phyloP scores from a whole-genome alignment of 164 flowering plant species.

The Saururus chinensis region DNA sequence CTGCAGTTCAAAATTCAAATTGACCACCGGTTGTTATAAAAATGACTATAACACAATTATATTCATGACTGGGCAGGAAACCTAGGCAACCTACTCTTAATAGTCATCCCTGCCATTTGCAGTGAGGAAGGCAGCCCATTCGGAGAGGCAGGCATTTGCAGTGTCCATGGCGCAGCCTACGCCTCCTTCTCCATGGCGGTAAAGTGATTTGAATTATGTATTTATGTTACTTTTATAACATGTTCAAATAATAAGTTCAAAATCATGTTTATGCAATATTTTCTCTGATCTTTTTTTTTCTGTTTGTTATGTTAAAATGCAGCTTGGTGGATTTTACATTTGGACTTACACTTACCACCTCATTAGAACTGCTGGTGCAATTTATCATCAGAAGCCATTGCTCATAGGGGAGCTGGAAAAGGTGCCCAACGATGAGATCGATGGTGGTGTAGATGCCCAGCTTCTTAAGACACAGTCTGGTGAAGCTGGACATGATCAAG shows the following conservation, averaged over 20 bases:
- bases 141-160: slow-evolving; percentile 36
- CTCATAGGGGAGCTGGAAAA: slow-evolving; percentile 16
- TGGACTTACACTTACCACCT: slow-evolving; percentile 83
- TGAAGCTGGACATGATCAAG: neutral
- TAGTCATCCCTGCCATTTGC: slow-evolving; percentile 79
- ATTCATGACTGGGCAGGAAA: slow-evolving; percentile 39
- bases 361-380: slow-evolving; percentile 30
- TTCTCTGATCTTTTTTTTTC: neutral
- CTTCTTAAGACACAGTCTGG: slow-evolving; percentile 34
- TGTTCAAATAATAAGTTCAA: neutral
- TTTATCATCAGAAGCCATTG: slow-evolving; percentile 17
- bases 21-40: neutral
- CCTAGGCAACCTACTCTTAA: slow-evolving; percentile 70
- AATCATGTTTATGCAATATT: neutral
- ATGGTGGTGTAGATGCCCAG: slow-evolving; percentile 23
- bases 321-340: slow-evolving; percentile 88
- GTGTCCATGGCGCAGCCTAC: slow-evolving; percentile 57
- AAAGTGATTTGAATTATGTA: slow-evolving; percentile 1
- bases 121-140: slow-evolving; percentile 68
- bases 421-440: slow-evolving; percentile 42
- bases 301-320: slow-evolving; percentile 11
- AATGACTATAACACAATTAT: too few relatives aligned
- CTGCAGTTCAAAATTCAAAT: neutral
- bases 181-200: slow-evolving; percentile 98
- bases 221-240: neutral